Percentiles rank a stretch among this genome's conserved stretches.
Conservation (phyloP, 768 basidiomycete species). For the Lentinus brumalis region DNA sequence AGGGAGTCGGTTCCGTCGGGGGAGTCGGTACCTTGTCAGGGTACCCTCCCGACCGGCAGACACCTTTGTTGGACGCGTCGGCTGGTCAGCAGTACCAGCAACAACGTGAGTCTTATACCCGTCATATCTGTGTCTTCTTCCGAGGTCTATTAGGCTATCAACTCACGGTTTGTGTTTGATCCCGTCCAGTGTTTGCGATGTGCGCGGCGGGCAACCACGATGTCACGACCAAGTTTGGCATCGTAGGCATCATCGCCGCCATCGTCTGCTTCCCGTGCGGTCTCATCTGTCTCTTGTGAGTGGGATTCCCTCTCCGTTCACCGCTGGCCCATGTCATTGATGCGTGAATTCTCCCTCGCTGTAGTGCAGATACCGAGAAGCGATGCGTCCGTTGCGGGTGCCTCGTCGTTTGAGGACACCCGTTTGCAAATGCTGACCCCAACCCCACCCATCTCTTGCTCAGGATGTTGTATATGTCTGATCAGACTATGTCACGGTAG, state of each 20-base stretch:
- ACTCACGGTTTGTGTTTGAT: neutral
- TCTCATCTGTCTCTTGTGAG: slow-evolving; percentile 20
- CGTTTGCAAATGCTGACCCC: neutral
- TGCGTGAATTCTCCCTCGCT: neutral
- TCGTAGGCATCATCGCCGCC: slow-evolving; percentile 32
- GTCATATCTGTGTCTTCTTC: no score
- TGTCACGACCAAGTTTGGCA: slow-evolving; percentile 25
- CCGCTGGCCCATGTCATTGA: neutral
- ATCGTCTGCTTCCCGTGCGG: slow-evolving; percentile 31
- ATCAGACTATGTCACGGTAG: no score
- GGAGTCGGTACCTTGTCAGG: neutral
- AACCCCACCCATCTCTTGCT: no score
- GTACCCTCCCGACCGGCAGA: slow-evolving; percentile 2
- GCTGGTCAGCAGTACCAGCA: slow-evolving; percentile 24
- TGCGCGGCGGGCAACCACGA: slow-evolving; percentile 36
- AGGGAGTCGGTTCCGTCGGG: neutral
- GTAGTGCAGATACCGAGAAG: slow-evolving; percentile 18
- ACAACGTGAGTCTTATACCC: slow-evolving; percentile 18
- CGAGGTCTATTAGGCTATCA: neutral
- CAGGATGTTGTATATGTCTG: no score
- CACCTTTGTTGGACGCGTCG: slow-evolving; percentile 5
- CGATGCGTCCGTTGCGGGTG: slow-evolving; percentile 28
- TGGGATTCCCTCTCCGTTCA: neutral
- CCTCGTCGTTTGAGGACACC: slow-evolving; percentile 1
- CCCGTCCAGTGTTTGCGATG: slow-evolving; percentile 19